Conservation (phyloP, 495 filamentous ascomycete species). For the Penicillium bialowiezense region DNA sequence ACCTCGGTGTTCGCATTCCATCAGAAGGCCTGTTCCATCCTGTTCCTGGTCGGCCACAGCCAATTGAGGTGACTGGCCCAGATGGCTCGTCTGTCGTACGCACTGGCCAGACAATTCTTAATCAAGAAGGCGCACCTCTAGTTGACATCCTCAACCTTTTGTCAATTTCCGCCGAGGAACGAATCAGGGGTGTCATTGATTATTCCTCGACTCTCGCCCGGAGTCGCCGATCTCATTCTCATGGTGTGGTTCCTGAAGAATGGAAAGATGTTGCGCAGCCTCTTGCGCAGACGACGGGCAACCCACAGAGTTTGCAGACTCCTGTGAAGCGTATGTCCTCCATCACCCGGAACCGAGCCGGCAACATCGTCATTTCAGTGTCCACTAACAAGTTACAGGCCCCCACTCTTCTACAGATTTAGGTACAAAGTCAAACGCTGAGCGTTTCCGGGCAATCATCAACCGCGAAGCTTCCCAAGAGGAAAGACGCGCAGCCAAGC, state of each 20-base stretch:
- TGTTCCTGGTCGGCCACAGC: conserved; percentile 44
- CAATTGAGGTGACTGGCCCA: conserved; percentile 52
- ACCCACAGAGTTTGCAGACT: conserved; percentile 41
- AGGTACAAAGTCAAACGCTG: conserved; percentile 26
- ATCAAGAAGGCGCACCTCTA: conserved; percentile 62
- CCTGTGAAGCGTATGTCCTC: conserved; percentile 60
- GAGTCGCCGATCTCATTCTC: conserved; percentile 65
- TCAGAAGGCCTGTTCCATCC: conserved; percentile 58
- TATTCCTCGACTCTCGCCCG: conserved; percentile 64
- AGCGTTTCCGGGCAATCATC: conserved; percentile 34
- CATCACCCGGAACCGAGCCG: background rate
- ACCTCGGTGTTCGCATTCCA: conserved; percentile 61
- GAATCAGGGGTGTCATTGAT: conserved; percentile 64
- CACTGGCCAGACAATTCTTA: conserved; percentile 58
- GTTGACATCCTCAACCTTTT: conserved; percentile 73
- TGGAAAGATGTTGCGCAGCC: conserved; percentile 64
- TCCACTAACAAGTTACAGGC: conserved; percentile 29
- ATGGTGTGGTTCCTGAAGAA: conserved; percentile 66
- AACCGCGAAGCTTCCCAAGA: conserved; percentile 41
- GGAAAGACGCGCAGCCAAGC: conserved; percentile 50
- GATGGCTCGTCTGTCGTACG: conserved; percentile 56
- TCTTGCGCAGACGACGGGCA: conserved; percentile 29
- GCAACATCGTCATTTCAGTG: background rate
- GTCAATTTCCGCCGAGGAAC: conserved; percentile 71
- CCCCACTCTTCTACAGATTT: conserved; percentile 22